Evolutionary conservation across 139 green algal species (phyloP), one percentile per base, ranked within the genome.

Genomic region (Limnomonas spitsbergensis): DNA sequence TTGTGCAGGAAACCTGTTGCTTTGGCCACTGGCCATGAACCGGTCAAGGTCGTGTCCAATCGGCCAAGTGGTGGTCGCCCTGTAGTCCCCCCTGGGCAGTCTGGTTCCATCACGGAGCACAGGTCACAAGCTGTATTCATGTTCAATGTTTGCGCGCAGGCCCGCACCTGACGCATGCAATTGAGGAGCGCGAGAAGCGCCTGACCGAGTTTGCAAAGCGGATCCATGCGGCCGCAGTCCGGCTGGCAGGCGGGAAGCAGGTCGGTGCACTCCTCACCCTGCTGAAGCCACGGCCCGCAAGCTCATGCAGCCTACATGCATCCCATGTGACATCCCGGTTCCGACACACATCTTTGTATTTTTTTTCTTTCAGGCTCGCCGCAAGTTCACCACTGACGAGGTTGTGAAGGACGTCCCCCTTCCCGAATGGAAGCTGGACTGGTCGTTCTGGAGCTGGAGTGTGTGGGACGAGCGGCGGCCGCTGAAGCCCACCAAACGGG

Each of bases 341-440:
- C n/a, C n/a, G n/a, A n/a, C n/a, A n/a, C n/a, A n/a, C n/a, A n/a
- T n/a, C n/a, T n/a, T n/a, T n/a, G n/a, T n/a, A n/a, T n/a, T n/a
- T n/a, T 14, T 61, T 29, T 20, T 61, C 47, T 61, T 61, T 14
- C 20, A 78, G 76, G 76, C 76, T 38, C 38, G 34, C 0, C 69
- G 78, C 36, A 73, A 40, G 2, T 82, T 77, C 66, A 84, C 81
- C 24, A 85, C 83, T 2, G 87, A 91, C 20, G 84, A 91, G 66
- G 87, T 91, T 26, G 81, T 91, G 1, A 89, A 89, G 38, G 87
- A 91, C 75, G 70, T 79, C 31, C 78, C 84, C 24, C 84, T 91
- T 35, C 84, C 87, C 14, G 78, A 88, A 54, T 89, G 89, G 82
- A 86, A 86, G 74, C 67, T 91, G 47, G 20, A 61, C 20, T 61